Base-by-base conservation (phyloP, 495 filamentous ascomycete species). In the Cercophora sp. region DNA sequence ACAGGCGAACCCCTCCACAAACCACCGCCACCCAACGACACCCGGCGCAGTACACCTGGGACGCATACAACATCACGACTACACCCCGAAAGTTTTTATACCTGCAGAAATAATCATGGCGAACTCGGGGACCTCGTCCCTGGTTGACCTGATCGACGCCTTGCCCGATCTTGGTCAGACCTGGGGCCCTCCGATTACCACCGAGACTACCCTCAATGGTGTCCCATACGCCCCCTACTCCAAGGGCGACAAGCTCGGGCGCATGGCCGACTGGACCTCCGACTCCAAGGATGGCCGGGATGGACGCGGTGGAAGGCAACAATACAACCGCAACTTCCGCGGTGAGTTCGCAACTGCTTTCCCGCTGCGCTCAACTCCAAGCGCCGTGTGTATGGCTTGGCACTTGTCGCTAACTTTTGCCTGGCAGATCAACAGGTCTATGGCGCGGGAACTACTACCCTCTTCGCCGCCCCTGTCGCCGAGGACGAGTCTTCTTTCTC, bases 201-300 rank as follows among this genome's bases (percentile, higher is more conserved):
- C 71, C 54, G 89, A 96, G 61, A 93, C 89, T 48, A 92, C 86
- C 48, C 78, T 98, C 52, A 83, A 91, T 62, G 93, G 94, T 64
- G 91, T 97, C 26, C 93, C 93, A 3, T 98, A 96, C 59, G 92
- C 92, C 42, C 92, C 94, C 39, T 98, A 91, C 75, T 96, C 91
- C 54, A 98, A 98, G 77, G 89, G 89, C 60, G 93, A 98, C 78
- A 98, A 97, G 78, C 76, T 98, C 23, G 93, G 94, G 48, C 90
- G 93, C 58, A 98, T 98, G 93, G 93, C 93, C 16, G 93, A 98
- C 73, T 98, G 94, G 94, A 95, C 91, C 8, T 66, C 85, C n/a
- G 93, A 96, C 58, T 83, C 87, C 58, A 96, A 96, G 73, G 91
- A 95, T 56, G 73, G 79, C 11, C 72, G 85, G 54, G 83, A 90